Evolutionary conservation across 805 yeast genomes (phyloP), one percentile per base, ranked within the genome.

Genomic region (Pichia californica): DNA sequence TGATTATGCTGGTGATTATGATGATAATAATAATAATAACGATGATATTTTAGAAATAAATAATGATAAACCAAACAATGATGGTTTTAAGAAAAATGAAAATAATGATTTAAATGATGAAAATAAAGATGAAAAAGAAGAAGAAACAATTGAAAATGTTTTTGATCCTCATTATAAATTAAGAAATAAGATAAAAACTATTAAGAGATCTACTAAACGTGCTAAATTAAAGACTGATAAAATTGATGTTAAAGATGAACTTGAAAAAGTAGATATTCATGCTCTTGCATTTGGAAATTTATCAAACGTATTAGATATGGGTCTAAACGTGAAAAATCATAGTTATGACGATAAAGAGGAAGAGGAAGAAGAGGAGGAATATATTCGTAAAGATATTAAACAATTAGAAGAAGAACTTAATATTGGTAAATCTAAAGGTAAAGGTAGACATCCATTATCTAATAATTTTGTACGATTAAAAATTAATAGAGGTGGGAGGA

Each of bases 181-280:
- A n/a, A 46, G 52, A 27, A 66, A 62, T 47, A 64, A 57, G 48
- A 58, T 58, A 31, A 67, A 64, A 45, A 75, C 80, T 0, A 75
- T 71, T 34, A 76, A 76, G 58, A 58, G 81, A 52, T 68, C 73
- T 1, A 75, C 81, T 1, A 61, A 77, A 42, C 62, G 78, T 40
- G 69, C 71, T 59, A 74, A 72, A 46, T 63, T 76, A 46, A 71
- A 67, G 47, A 75, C 80, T 0, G 47, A 44, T 4, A 58, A 50
- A 4, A 54, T 48, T 3, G 38, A 46, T 3, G 51, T 44, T 19
- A 59, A 57, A 5, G 70, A 67, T 37, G 53, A 51, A 11, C 48
- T 72, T 29, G 61, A 59, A n/a, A 55, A 55, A 14, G 62, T 67
- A 23, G 60, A 76, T 48, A 55, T 76, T 8, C 77, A 72, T 38